Base-by-base conservation (phyloP, 2,329 filamentous ascomycete genomes). In the Botryotinia calthae region DNA sequence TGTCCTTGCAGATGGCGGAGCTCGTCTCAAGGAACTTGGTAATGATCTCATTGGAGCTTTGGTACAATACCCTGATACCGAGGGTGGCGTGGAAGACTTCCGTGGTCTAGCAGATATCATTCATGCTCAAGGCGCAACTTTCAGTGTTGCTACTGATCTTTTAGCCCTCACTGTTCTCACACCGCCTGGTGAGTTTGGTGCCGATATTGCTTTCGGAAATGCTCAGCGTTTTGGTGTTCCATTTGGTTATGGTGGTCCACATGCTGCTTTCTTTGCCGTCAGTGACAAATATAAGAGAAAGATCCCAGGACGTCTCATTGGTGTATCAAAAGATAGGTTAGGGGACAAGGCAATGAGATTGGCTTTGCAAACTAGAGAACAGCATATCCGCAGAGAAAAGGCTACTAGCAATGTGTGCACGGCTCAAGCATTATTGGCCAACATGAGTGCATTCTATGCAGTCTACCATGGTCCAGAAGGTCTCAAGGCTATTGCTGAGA, bases 331-430 rank as follows among this genome's bases (percentile, higher is more conserved):
- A 83, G 95, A 98, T 81, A 88, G 95, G 71, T 86, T 94, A 8
- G 95, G 95, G 12, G 89, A 93, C 75, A 90, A 88, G 20, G 95
- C 95, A 8, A 90, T 97, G 76, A 88, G 95, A 78, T 84, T 98
- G 80, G 93, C 95, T 28, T 85, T 98, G 70, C 95, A 98, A 84
- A 98, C 95, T 16, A 88, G 95, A 78, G 95, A 98, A 84, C 95
- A 98, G 84, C 95, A 98, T 82, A 98, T 98, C 81, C 89, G 95
- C 76, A 89, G 95, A 79, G 95, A 98, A 82, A 98, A 98, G 87
- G 95, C 95, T 1, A 98, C 95, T 2, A 97, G 94, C 85, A 98
- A 98, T 81, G 95, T 98, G 74, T 98, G 95, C 85, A 98, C 95
- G 1, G 95, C 95, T 1, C 95, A 98, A 83, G 95, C 95, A 14